Percentiles rank a stretch among this genome's conserved stretches.
These are phyloP conservation scores for Candida sithepensis DNA, from an alignment of 805 yeast species.

Conservation along the genomic window DNA sequence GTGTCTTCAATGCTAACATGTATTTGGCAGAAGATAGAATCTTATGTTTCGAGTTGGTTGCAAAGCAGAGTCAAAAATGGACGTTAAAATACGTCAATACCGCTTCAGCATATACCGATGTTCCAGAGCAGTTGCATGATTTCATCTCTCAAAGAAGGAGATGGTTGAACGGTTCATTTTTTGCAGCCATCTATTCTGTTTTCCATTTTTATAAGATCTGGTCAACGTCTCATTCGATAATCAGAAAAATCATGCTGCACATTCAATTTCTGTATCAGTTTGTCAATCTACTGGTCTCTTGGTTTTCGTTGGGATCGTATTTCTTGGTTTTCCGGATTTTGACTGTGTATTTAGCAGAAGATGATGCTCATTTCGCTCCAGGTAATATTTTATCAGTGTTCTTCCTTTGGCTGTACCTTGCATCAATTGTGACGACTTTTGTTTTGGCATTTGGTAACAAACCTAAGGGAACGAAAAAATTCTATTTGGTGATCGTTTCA, in stretches of 20 bases:
- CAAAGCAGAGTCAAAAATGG: conserved; percentile 73
- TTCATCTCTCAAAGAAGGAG: conserved; percentile 89
- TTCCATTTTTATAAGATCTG: conserved; percentile 74
- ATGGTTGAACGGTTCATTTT: conserved; percentile 96
- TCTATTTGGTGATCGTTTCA: conserved; percentile 69
- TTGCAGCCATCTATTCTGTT: conserved; percentile 87
- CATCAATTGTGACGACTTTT: conserved; percentile 78
- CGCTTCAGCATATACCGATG: conserved; percentile 94
- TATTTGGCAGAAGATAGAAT: conserved; percentile 96
- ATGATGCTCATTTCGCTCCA: conserved; percentile 58
- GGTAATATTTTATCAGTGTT: conserved; percentile 77
- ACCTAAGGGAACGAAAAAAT: conserved; percentile 82
- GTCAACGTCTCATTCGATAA: conserved; percentile 68
- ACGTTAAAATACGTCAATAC: conserved; percentile 78
- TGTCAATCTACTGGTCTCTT: conserved; percentile 71
- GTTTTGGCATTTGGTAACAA: conserved; percentile 91
- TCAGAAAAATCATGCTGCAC: conserved; percentile 67
- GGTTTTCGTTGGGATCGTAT: conserved; percentile 91
- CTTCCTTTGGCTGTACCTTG: conserved; percentile 80
- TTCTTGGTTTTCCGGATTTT: conserved; percentile 86
- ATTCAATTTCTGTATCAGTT: conserved; percentile 79
- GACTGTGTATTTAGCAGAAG: conserved; percentile 69
- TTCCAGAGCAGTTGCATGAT: conserved; percentile 83
- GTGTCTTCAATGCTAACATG: conserved; percentile 93
- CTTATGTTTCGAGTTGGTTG: conserved; percentile 91